Base-by-base conservation (phyloP, 163 green algal species). In the Volvox carteri region DNA sequence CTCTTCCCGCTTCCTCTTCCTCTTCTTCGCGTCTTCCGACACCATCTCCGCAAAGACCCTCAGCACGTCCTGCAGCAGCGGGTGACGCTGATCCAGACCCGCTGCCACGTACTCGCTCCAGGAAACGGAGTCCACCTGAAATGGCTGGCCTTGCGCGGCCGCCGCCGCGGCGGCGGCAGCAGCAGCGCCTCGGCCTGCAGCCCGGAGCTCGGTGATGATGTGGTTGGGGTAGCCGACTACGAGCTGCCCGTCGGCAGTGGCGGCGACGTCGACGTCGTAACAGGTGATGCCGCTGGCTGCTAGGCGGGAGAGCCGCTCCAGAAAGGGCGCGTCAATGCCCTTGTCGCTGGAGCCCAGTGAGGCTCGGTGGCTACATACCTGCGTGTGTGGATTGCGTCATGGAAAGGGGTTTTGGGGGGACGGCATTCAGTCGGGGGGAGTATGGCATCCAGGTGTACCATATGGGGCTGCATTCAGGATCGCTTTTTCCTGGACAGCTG, bases 321-420 rank as follows among this genome's bases (percentile, higher is more conserved):
- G 18, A 5, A 86, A n/a, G 58, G 78, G 78, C 78, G 21, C 1
- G 0, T 65, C 60, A 0, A 30, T 35, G 42, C 14, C 28, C n/a
- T 70, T 48, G n/a, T 65, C 78, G 12, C 11, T 67, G 2, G 18
- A 28, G 37, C 60, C 60, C 39, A 78, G 28, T 3, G 58, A 37
- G 41, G 56, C n/a, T 14, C 78, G 78, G 44, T 86, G 78, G 60
- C 78, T 86, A 41, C 78, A 86, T 12, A 86, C 42, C 78, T 86
- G 19, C 12, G 50, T 60, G 50, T 25, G 54, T 19, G 54, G 54
- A 65, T 11, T 60, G 50, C 3, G 4, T 65, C n/a, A n/a, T n/a
- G n/a, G n/a, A n/a, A n/a, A n/a, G 7, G 54, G 54, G 54, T 8
- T 65, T 65, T 12, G 54, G 54, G 28, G 5, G 54, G 54, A 65